Evolutionary conservation across 2,329 filamentous ascomycete species (phyloP), one percentile per base, ranked within the genome.

Genomic region (Uncinocarpus reesii): DNA sequence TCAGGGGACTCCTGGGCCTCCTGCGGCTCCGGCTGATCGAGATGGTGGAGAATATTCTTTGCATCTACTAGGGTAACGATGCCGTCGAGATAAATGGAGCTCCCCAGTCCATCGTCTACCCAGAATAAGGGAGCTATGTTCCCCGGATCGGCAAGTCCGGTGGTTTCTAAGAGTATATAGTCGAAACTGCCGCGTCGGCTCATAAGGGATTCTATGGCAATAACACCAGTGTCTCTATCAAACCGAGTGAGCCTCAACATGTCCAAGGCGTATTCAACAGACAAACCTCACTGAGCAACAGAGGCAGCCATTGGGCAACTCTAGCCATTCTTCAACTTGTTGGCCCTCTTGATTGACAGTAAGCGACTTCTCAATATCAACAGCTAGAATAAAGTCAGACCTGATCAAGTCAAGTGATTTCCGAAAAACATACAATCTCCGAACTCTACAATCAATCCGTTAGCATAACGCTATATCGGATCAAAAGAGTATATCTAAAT

Each of bases 71-170:
- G 73, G 0, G 92, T 96, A 40, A 96, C 89, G 49, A 98, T 95
- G 1, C 92, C 92, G 61, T 98, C 92, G 0, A 98, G 78, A 65
- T 94, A 98, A 58, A 98, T 95, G 31, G 84, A 89, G 65, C 89
- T 95, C 6, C 88, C 90, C 2, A 98, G 76, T 0, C 89, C 92
- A 56, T 96, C 90, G 58, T 98, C 92, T 21, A 98, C 83, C 92
- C 92, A 98, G 70, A 98, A 98, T 11, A 96, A 71, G 0, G 92
- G 92, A 0, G 92, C 92, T 44, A 98, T 80, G 59, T 96, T 96
- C 1, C 92, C 92, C 0, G 92, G 92, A 61, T 98, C 90, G 3
- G 92, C 92, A 4, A 98, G 76, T 0, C 92, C 92, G 0, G 92
- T 96, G 0, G 92, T 98, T 65, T 98, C 92, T 1, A 98, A 80